phyloP scores from a whole-genome alignment of 306 rosid species.

The Sphenostylis stenocarpa region DNA sequence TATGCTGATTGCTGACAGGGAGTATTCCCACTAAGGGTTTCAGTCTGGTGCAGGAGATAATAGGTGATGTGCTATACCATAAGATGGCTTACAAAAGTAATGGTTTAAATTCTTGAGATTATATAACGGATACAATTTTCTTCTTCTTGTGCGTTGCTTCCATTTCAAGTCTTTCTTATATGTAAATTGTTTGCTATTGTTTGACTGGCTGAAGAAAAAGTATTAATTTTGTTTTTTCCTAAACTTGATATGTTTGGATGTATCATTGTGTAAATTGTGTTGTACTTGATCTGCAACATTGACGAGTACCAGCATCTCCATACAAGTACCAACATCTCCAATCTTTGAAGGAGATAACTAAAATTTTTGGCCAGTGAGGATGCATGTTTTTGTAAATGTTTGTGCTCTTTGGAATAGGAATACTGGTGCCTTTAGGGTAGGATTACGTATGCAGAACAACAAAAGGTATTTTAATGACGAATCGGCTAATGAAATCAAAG shows the following conservation, averaged over 20 bases:
- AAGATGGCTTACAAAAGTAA: not conserved
- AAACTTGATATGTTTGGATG: not conserved
- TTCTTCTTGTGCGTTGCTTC: constrained; percentile 16
- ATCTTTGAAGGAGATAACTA: not conserved
- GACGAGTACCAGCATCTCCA: too few species aligned
- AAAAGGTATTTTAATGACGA: not conserved
- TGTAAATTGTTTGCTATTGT: constrained; percentile 40
- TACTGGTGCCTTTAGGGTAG: not conserved
- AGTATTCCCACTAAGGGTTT: constrained; percentile 24
- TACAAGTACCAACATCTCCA: not conserved
- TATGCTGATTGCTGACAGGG: constrained; percentile 12
- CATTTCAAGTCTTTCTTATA: constrained; percentile 13
- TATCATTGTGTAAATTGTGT: not conserved
- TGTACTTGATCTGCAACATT: not conserved
- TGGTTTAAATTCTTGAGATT: constrained; percentile 32
- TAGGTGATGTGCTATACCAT: constrained; percentile 9
- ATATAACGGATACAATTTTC: constrained; percentile 14
- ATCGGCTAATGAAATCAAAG: not conserved
- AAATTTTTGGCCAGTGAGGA: not conserved
- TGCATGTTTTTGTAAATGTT: not conserved
- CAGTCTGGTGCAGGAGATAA: not conserved
- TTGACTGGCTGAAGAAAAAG: constrained; percentile 23
- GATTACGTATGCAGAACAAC: not conserved
- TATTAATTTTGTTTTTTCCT: not conserved
- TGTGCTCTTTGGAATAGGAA: not conserved